These are phyloP conservation scores for Picea abies DNA, from an alignment of 83 land plant genomes.

Conservation along the genomic window DNA sequence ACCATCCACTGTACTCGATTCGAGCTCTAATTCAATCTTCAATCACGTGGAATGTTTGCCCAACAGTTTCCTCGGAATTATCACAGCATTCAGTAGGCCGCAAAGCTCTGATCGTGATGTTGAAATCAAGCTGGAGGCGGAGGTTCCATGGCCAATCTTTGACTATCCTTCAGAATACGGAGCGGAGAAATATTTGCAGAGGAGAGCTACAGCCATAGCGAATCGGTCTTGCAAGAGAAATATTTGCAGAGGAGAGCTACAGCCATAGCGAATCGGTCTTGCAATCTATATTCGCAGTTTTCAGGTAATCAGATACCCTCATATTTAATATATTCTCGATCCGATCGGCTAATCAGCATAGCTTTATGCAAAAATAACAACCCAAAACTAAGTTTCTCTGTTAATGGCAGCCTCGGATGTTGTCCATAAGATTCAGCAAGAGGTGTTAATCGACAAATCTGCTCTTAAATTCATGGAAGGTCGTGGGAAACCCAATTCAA, in stretches of 20 bases:
- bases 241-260: conserved; percentile 8
- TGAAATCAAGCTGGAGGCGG: neutral
- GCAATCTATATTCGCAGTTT: neutral
- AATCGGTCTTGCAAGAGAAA: conserved; percentile 1
- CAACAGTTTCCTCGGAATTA: no score
- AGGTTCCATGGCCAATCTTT: conserved; percentile 7
- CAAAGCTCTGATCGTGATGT: no score
- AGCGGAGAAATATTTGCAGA: neutral
- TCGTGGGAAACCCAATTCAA: neutral
- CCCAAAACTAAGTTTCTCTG: no score
- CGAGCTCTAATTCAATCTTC: no score
- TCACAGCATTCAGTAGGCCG: no score
- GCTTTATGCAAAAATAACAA: neutral
- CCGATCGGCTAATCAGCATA: neutral
- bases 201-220: neutral
- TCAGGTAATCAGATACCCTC: neutral
- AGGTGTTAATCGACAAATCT: neutral
- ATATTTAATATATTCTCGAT: neutral
- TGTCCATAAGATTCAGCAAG: neutral
- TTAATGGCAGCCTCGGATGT: neutral
- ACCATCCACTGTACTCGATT: no score
- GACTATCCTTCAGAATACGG: neutral
- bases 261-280: neutral
- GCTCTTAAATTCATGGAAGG: neutral
- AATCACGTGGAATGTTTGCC: no score